Evolutionary conservation across 192 early-diverging fungal genomes (phyloP).

Genomic region (Coemansia sp.): DNA sequence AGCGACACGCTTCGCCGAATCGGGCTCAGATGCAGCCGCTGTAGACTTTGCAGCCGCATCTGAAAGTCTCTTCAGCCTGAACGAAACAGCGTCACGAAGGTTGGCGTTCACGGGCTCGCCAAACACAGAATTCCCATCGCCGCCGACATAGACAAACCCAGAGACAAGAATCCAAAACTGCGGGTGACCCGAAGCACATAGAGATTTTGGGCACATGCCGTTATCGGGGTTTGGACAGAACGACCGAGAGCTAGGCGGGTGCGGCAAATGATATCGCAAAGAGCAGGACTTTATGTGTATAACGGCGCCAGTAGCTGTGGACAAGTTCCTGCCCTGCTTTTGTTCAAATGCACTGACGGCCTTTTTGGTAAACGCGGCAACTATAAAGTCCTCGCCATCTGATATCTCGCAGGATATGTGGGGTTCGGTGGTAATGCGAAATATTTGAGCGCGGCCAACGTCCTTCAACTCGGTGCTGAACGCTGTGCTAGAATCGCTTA

Average conservation of each 20-base stretch:
- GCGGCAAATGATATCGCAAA: constrained; percentile 1
- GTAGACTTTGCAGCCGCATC: neutral
- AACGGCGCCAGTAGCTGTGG: constrained; percentile 1
- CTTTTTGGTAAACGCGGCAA: constrained; percentile 25
- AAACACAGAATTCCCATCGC: constrained; percentile 33
- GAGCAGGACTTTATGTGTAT: constrained; percentile 23
- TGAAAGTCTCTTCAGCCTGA: neutral
- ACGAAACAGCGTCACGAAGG: constrained; percentile 12
- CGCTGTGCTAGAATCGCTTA: constrained; percentile 2
- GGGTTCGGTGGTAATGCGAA: constrained; percentile 5
- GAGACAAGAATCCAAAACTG: constrained; percentile 52
- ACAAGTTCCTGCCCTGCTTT: neutral
- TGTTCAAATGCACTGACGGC: constrained; percentile 16
- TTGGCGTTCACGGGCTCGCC: constrained; percentile 26
- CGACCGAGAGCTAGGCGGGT: neutral
- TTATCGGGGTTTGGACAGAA: constrained; percentile 3
- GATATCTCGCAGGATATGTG: constrained; percentile 45
- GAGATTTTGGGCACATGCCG: constrained; percentile 16
- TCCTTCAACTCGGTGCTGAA: constrained; percentile 11
- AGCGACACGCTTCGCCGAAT: neutral
- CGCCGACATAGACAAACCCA: constrained; percentile 36
- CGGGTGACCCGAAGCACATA: constrained; percentile 14
- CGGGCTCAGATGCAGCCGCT: neutral
- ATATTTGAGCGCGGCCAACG: constrained; percentile 32
- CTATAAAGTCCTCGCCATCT: constrained; percentile 45